Evolutionary conservation across 805 yeast genomes (phyloP), one percentile per base, ranked within the genome.

Genomic region (Lipomyces kockii): DNA sequence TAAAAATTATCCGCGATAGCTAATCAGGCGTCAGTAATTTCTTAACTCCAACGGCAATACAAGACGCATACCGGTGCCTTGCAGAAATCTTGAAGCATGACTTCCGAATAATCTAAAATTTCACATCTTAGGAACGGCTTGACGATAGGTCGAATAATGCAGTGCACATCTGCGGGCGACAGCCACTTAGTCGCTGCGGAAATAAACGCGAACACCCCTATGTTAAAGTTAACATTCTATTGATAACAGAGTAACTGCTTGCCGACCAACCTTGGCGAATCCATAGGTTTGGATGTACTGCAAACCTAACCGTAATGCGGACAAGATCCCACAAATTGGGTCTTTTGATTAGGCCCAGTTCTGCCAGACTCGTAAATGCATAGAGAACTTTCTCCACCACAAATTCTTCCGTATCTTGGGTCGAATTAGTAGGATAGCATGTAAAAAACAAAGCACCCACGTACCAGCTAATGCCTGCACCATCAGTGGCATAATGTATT

Each of bases 211-310:
- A 92, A 74, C 0, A 89, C 85, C 1, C 89, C 65, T 46, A 22
- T 39, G 11, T 17, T 3, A 12, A 29, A 9, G 55, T 43, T 8
- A 37, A n/a, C 46, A n/a, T 20, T 25, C 25, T 14, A 14, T 7
- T 25, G 5, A 14, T 27, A 17, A 22, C 25, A 25, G 25, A 12
- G 27, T 17, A 49, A 32, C 3, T 34, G 17, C 11, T 22, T 39
- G 20, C 9, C 25, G 2, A 39, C 54, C 29, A 25, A 49, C 65
- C 84, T 70, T 90, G 91, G 51, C 97, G 79, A 11, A 94, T 88
- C 87, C 96, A 88, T 62, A 86, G 89, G 76, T 92, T 93, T 0
- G 98, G 98, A 75, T 93, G 98, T 8, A 93, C 77, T 0, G 90
- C 75, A 34, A 94, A 82, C 64, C 87, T 85, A 2, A 87, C 79